Percentiles rank a stretch among this genome's conserved stretches.
Evolutionary conservation across 75 land plant species (phyloP).

Genomic region (Selaginella tamariscina): DNA sequence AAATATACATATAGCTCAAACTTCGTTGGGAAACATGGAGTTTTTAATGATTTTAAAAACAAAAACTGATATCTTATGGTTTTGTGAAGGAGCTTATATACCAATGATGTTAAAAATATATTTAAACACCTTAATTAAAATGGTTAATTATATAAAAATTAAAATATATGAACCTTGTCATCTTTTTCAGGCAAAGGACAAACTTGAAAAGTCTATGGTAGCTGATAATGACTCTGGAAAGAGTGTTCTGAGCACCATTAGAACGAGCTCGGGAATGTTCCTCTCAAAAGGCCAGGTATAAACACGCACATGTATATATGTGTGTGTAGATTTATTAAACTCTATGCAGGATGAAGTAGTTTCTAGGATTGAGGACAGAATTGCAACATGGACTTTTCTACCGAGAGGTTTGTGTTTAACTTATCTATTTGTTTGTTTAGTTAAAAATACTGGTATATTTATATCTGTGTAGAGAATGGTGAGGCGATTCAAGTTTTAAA

Average conservation of each 20-base stretch:
- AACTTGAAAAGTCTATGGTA: constrained; percentile 67
- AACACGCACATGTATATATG: not conserved
- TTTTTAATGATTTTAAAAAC: too few species aligned
- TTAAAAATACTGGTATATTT: too few species aligned
- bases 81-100: too few species aligned
- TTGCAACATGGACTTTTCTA: constrained; percentile 74
- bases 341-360: constrained; percentile 53
- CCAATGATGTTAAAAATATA: too few species aligned
- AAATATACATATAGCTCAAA: too few species aligned
- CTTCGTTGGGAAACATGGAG: too few species aligned
- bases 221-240: constrained; percentile 73
- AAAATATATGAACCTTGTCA: too few species aligned
- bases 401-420: constrained; percentile 32
- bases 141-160: too few species aligned
- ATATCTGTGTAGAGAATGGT: constrained; percentile 43
- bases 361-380: constrained; percentile 47
- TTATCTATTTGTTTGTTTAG: not conserved
- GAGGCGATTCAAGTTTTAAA: constrained; percentile 68
- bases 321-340: not conserved
- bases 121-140: too few species aligned
- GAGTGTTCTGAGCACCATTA: constrained; percentile 47
- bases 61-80: too few species aligned
- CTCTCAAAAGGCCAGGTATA: constrained; percentile 46
- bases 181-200: constrained; percentile 38
- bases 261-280: constrained; percentile 75